phyloP scores from a whole-genome alignment of 148 eudicot genomes.

The Rhododendron ferrugineum region DNA sequence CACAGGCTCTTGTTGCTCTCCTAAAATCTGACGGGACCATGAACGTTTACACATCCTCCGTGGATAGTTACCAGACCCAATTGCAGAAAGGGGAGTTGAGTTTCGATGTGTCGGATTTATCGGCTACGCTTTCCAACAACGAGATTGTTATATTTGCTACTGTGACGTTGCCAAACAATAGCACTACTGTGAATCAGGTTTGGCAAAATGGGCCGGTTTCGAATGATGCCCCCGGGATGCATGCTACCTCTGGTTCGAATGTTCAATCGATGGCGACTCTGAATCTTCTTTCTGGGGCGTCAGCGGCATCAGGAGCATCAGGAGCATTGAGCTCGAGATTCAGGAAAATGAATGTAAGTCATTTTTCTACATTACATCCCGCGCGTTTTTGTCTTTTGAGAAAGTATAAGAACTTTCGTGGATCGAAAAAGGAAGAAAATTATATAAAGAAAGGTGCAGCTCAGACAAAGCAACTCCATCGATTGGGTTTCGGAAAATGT shows the following conservation, averaged over 20 bases:
- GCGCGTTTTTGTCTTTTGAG: neutral
- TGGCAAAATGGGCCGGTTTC: conserved; percentile 79
- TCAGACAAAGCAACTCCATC: no score
- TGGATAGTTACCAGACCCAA: conserved; percentile 33
- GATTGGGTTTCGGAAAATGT: no score
- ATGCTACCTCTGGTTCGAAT: conserved; percentile 37
- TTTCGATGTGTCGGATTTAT: conserved; percentile 42
- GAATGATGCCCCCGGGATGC: conserved; percentile 26
- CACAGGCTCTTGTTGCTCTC: conserved; percentile 59
- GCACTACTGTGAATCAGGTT: conserved; percentile 51
- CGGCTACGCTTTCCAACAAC: conserved; percentile 29
- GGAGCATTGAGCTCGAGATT: conserved; percentile 14
- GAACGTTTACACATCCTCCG: conserved; percentile 53
- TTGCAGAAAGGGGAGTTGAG: conserved; percentile 44
- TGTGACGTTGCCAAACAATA: conserved; percentile 27
- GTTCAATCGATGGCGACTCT: conserved; percentile 48
- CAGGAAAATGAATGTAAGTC: conserved; percentile 41
- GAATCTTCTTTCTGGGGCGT: conserved; percentile 49
- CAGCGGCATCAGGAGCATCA: conserved; percentile 12
- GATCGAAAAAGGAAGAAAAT: no score
- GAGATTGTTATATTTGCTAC: conserved; percentile 63
- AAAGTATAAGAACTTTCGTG: neutral
- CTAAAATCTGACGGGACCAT: conserved; percentile 39
- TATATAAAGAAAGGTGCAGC: no score
- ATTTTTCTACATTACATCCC: neutral